Conservation (phyloP, 768 basidiomycete genomes). For the Agaricus subrufescens region DNA sequence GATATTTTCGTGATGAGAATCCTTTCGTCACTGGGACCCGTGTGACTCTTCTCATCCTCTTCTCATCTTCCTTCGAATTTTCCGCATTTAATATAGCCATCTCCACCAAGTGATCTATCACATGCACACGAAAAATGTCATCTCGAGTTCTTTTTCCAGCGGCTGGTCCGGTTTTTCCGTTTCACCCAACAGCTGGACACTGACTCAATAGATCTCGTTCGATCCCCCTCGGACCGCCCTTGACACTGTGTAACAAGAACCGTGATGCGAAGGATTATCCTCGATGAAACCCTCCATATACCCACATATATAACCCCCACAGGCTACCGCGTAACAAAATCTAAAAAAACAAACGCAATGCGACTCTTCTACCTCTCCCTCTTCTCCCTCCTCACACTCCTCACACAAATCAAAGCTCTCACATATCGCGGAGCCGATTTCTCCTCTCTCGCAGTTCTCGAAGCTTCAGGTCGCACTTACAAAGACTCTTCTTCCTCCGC, state of each 20-base stretch:
- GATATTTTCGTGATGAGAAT: background rate
- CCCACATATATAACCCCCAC: background rate
- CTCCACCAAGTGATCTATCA: background rate
- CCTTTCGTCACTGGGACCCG: too few relatives aligned
- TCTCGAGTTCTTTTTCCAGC: background rate
- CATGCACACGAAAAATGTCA: background rate
- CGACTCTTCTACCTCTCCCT: background rate
- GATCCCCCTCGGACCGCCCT: background rate
- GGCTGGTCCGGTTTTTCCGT: background rate
- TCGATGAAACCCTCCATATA: slow-evolving; percentile 6
- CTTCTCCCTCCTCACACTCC: background rate
- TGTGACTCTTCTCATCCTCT: too few relatives aligned
- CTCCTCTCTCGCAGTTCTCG: slow-evolving; percentile 48
- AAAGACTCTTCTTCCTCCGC: slow-evolving; percentile 30
- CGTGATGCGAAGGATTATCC: slow-evolving; percentile 4
- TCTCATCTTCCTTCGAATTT: background rate
- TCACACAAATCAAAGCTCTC: slow-evolving; percentile 27
- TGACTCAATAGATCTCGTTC: background rate
- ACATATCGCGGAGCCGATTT: slow-evolving; percentile 53
- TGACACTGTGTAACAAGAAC: background rate
- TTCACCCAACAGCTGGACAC: background rate
- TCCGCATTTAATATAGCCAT: background rate
- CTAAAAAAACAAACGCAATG: background rate
- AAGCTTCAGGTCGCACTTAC: slow-evolving; percentile 41
- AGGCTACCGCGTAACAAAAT: background rate